Percentiles rank a stretch among this genome's conserved stretches.
phyloP scores from a whole-genome alignment of 805 yeast species.

The Myxozyma monticola region DNA sequence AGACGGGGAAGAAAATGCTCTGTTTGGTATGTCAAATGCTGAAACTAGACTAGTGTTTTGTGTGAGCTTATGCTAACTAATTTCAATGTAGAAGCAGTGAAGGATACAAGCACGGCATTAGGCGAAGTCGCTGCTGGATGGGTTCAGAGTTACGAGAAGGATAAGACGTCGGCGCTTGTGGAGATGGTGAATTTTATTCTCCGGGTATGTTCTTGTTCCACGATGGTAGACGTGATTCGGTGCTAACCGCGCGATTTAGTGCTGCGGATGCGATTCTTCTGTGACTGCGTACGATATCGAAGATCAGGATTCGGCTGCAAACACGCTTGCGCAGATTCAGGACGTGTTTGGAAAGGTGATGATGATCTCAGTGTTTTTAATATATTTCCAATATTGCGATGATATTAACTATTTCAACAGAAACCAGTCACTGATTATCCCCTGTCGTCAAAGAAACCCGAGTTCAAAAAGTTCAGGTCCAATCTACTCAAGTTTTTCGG shows the following conservation, averaged over 20 bases:
- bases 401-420: neutral
- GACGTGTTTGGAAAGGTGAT: slow-evolving; percentile 38
- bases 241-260: no score
- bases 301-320: slow-evolving; percentile 66
- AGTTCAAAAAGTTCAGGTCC: slow-evolving; percentile 50
- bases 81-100: slow-evolving; percentile 47
- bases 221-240: no score
- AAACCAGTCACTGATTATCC: slow-evolving; percentile 69
- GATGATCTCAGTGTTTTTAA: neutral
- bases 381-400: neutral
- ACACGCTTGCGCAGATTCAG: slow-evolving; percentile 73
- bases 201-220: slow-evolving; percentile 42
- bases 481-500: slow-evolving; percentile 59
- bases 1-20: slow-evolving; percentile 12
- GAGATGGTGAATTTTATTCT: slow-evolving; percentile 68
- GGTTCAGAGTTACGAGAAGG: slow-evolving; percentile 53
- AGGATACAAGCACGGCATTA: slow-evolving; percentile 51
- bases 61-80: neutral
- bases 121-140: slow-evolving; percentile 57
- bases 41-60: no score
- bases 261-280: slow-evolving; percentile 26
- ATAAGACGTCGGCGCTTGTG: slow-evolving; percentile 52
- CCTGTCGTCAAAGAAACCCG: slow-evolving; percentile 53
- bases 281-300: slow-evolving; percentile 70
- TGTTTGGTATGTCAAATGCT: slow-evolving; percentile 22